These are phyloP conservation scores for Spencermartinsiella ligniputridi DNA, from an alignment of 1,139 yeast genomes.

Conservation along the genomic window DNA sequence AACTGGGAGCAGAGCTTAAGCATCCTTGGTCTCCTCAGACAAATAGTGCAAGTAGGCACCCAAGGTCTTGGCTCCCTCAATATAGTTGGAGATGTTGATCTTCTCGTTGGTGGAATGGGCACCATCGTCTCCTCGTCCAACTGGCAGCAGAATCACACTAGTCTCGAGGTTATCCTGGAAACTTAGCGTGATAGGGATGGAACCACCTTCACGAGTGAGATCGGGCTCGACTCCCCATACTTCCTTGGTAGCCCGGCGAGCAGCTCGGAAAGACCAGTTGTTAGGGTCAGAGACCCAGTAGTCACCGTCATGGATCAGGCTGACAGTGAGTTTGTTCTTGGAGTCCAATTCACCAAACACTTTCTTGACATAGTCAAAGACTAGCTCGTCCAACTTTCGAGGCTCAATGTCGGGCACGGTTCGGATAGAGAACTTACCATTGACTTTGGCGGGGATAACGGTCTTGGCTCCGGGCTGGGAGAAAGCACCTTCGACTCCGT, in stretches of 20 bases:
- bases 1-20: slow-evolving; percentile 16
- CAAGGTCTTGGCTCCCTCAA: slow-evolving; percentile 90
- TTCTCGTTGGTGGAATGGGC: slow-evolving; percentile 98
- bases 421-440: slow-evolving; percentile 93
- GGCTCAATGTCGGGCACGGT: slow-evolving; percentile 94
- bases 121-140: slow-evolving; percentile 99
- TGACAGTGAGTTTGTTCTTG: slow-evolving; percentile 67
- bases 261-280: slow-evolving; percentile 91
- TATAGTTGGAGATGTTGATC: slow-evolving; percentile 79
- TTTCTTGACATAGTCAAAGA: slow-evolving; percentile 62
- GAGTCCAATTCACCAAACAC: slow-evolving; percentile 65
- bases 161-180: slow-evolving; percentile 85
- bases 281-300: slow-evolving; percentile 96
- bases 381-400: slow-evolving; percentile 70
- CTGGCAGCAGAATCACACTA: slow-evolving; percentile 82
- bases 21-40: slow-evolving; percentile 42
- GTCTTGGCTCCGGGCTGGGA: slow-evolving; percentile 95
- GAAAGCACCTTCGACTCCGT: slow-evolving; percentile 98
- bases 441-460: slow-evolving; percentile 91
- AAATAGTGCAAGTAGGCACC: slow-evolving; percentile 91
- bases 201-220: slow-evolving; percentile 97
- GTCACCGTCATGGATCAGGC: slow-evolving; percentile 86
- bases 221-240: slow-evolving; percentile 97
- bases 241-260: slow-evolving; percentile 85
- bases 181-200: slow-evolving; percentile 91